Percentiles rank a stretch among this genome's conserved stretches.
Conservation (phyloP, 2,329 filamentous ascomycete genomes). For the Hymenotorrendiella dingleyae region DNA sequence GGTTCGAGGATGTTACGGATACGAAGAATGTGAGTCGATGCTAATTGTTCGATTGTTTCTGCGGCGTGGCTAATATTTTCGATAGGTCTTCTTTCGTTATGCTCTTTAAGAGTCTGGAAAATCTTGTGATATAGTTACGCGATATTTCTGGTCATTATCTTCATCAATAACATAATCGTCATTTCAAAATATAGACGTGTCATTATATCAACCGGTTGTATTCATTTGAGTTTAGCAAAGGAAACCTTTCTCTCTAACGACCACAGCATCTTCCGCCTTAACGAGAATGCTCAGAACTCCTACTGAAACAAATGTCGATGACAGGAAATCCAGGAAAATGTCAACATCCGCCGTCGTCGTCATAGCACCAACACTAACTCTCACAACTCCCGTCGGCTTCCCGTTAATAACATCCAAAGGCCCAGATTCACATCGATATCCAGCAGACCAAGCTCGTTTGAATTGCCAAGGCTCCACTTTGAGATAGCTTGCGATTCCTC, state of each 20-base stretch:
- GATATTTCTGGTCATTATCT: too few species aligned
- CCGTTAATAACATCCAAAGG: slow-evolving; percentile 63
- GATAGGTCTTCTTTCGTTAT: slow-evolving; percentile 12
- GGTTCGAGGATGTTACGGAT: slow-evolving; percentile 37
- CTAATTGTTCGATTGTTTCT: neutral
- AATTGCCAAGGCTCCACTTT: slow-evolving; percentile 73
- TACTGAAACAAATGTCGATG: slow-evolving; percentile 40
- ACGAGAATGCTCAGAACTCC: too few species aligned
- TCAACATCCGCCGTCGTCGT: slow-evolving; percentile 71
- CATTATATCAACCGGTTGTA: too few species aligned
- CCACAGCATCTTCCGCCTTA: too few species aligned
- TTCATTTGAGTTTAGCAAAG: too few species aligned
- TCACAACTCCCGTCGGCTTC: slow-evolving; percentile 80
- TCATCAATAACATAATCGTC: too few species aligned
- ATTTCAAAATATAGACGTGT: too few species aligned
- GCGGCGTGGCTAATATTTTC: neutral
- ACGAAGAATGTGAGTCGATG: slow-evolving; percentile 28
- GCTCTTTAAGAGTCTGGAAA: neutral
- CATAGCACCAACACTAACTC: slow-evolving; percentile 85
- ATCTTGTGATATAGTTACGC: neutral
- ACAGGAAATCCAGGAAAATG: slow-evolving; percentile 62
- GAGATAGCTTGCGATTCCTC: slow-evolving; percentile 69
- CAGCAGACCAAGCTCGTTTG: slow-evolving; percentile 74
- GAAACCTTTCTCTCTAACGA: too few species aligned
- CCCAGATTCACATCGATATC: slow-evolving; percentile 80